Conservation (phyloP, 2,329 filamentous ascomycete genomes). For the Thermochaetoides dissita region DNA sequence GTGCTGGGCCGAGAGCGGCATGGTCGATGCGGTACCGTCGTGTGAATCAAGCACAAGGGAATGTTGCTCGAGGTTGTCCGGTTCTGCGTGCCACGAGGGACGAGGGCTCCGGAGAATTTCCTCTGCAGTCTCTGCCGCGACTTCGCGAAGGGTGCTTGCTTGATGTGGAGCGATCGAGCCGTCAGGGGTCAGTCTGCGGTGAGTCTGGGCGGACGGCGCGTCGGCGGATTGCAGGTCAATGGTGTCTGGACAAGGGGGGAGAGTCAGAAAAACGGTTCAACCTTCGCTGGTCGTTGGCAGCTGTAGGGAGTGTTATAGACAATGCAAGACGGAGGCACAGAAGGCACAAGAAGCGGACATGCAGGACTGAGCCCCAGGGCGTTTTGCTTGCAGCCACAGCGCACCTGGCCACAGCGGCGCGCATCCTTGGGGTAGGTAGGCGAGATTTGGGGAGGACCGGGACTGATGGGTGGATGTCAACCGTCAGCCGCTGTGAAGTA, state of each 20-base stretch:
- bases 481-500: constrained; percentile 12
- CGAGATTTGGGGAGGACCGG: constrained; percentile 10
- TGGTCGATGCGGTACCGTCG: constrained; percentile 17
- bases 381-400: constrained; percentile 12
- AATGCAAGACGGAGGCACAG: no score
- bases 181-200: constrained; percentile 42
- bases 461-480: no score
- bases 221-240: constrained; percentile 83
- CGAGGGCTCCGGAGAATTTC: constrained; percentile 53
- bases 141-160: constrained; percentile 67
- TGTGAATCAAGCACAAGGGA: constrained; percentile 26
- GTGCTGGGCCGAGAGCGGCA: constrained; percentile 29
- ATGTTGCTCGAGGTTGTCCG: constrained; percentile 26
- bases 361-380: constrained; percentile 4
- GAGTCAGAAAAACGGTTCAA: constrained; percentile 17
- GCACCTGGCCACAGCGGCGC: constrained; percentile 10
- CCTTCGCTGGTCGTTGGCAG: neutral
- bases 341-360: constrained; percentile 7
- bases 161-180: constrained; percentile 60
- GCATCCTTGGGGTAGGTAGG: constrained; percentile 9
- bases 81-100: constrained; percentile 37
- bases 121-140: constrained; percentile 61
- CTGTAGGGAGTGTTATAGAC: no score
- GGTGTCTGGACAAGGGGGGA: constrained; percentile 50
- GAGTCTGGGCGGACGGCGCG: constrained; percentile 72